Conservation (phyloP, 2,329 filamentous ascomycete species). For the Orbilia javanica region DNA sequence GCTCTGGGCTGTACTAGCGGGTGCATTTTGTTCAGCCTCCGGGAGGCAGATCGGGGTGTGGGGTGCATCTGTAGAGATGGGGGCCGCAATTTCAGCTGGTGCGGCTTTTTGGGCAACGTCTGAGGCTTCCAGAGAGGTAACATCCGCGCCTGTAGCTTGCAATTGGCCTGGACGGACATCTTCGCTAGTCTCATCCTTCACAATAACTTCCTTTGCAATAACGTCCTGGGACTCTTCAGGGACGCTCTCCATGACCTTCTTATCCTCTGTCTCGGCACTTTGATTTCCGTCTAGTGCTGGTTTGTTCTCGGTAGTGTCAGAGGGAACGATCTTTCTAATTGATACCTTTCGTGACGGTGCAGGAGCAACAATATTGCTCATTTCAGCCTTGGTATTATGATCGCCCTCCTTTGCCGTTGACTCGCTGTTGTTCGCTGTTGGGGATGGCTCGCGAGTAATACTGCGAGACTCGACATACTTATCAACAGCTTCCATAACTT, state of each 20-base stretch:
- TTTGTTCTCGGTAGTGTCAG: not conserved
- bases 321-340: slow-evolving; percentile 20
- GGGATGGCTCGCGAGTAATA: slow-evolving; percentile 40
- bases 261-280: not conserved
- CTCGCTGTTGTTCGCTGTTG: slow-evolving; percentile 14
- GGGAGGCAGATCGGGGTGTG: not conserved
- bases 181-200: not conserved
- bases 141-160: not conserved
- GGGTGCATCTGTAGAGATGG: not conserved
- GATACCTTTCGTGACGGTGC: slow-evolving; percentile 51
- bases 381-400: not conserved
- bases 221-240: not conserved
- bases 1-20: not conserved
- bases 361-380: slow-evolving; percentile 54
- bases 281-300: not conserved
- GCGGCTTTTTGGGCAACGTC: not conserved
- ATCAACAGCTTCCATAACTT: slow-evolving; percentile 50
- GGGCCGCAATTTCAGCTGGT: not conserved
- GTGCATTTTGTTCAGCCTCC: not conserved
- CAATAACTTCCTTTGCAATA: not conserved
- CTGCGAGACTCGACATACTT: slow-evolving; percentile 46
- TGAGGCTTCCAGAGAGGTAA: not conserved
- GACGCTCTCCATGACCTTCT: not conserved
- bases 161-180: not conserved
- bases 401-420: not conserved